A percentile compares a stretch with the other conserved stretches of the same genome.
Conservation (phyloP, 225 moss, liverwort and hornwort species). For the Sphagnum tenellum region DNA sequence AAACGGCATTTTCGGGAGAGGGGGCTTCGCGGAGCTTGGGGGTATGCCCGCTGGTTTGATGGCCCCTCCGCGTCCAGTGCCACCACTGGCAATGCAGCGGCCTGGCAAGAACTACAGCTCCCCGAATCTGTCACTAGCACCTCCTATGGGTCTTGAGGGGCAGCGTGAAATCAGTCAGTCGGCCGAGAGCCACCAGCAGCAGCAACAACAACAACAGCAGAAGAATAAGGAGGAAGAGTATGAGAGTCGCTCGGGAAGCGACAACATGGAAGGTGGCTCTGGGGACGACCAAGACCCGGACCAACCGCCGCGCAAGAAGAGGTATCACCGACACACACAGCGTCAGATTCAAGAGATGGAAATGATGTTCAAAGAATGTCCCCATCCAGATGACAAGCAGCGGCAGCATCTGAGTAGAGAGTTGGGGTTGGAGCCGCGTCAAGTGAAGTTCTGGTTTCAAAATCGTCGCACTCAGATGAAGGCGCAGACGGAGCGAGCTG, state of each 20-base stretch:
- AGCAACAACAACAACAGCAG: constrained; percentile 6
- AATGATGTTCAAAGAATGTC: constrained; percentile 48
- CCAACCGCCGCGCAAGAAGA: constrained; percentile 35
- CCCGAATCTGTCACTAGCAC: constrained; percentile 39
- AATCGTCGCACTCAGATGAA: constrained; percentile 49
- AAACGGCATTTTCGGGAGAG: constrained; percentile 13
- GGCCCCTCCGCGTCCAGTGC: constrained; percentile 54
- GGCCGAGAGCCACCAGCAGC: constrained; percentile 22
- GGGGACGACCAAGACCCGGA: constrained; percentile 48
- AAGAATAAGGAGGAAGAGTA: constrained; percentile 29
- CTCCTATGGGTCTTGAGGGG: constrained; percentile 48
- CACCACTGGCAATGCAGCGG: constrained; percentile 32
- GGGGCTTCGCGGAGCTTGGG: constrained; percentile 21
- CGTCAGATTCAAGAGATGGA: constrained; percentile 59
- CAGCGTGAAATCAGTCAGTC: constrained; percentile 47
- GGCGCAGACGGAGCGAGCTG: constrained; percentile 48
- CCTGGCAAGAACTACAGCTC: constrained; percentile 29
- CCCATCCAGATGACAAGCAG: constrained; percentile 50
- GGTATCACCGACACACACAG: constrained; percentile 42
- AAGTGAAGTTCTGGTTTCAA: constrained; percentile 57
- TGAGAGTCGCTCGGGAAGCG: constrained; percentile 44
- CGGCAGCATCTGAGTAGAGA: constrained; percentile 40
- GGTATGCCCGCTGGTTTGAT: constrained; percentile 51
- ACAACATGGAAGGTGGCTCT: constrained; percentile 49
- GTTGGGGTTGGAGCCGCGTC: constrained; percentile 46